These are phyloP conservation scores for Scedosporium apiospermum DNA, from an alignment of 2,329 filamentous ascomycete species.

Conservation along the genomic window DNA sequence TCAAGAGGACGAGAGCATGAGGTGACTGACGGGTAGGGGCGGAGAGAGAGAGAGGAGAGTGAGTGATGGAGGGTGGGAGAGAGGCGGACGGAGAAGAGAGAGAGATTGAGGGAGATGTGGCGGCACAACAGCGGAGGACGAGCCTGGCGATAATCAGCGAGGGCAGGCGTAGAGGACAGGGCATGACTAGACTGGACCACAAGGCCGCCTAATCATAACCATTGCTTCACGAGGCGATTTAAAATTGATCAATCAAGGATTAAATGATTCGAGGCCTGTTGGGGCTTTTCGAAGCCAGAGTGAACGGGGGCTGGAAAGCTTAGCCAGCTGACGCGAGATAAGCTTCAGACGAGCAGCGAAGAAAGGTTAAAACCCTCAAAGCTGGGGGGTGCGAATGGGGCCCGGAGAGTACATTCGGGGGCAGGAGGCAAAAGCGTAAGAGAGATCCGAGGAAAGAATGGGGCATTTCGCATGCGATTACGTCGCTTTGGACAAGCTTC, in stretches of 20 bases:
- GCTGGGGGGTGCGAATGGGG: too few relatives aligned
- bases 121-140: not conserved
- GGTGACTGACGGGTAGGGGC: not conserved
- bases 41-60: not conserved
- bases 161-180: not conserved
- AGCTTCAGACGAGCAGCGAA: not conserved
- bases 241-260: too few relatives aligned
- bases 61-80: not conserved
- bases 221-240: too few relatives aligned
- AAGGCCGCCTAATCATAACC: not conserved
- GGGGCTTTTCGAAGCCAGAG: too few relatives aligned
- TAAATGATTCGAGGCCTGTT: too few relatives aligned
- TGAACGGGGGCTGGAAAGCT: not conserved
- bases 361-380: not conserved
- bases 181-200: not conserved
- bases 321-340: not conserved
- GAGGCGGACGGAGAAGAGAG: not conserved
- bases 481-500: too few relatives aligned
- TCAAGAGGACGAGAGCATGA: not conserved
- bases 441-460: not conserved
- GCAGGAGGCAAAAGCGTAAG: not conserved
- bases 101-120: not conserved
- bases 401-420: too few relatives aligned
- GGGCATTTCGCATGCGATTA: not conserved
- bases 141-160: too few relatives aligned